Evolutionary conservation across 805 yeast genomes (phyloP), one percentile per base, ranked within the genome.

Genomic region (Saccharomycopsis javanensis): DNA sequence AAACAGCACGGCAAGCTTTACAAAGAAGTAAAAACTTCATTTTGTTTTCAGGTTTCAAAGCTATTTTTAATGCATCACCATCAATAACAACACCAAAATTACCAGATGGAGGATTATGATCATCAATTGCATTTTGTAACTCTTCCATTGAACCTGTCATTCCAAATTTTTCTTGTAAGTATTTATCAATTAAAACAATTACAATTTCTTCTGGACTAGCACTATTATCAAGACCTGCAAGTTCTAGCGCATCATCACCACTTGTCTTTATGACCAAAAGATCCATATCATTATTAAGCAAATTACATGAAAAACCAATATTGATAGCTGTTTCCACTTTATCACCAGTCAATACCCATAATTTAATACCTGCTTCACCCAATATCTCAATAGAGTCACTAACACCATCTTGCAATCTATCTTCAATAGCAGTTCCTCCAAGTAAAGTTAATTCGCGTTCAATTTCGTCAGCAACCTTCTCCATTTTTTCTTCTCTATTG

Each of bases 381-480:
- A 87, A 72, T 5, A 82, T 67, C 6, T 83, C 79, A 65, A 87
- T 87, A 15, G 92, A 79, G 64, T 86, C 94, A 1, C 94, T 92
- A 56, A 87, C 95, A 72, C 94, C 94, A 64, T 85, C 89, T 69
- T 87, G 95, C 60, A 87, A 72, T 67, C 90, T 76, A 73, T 87
- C 95, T 68, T 87, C 95, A 68, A 87, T 87, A 33, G 94, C 94
- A 45, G 95, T 87, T 62, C 94, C 94, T 64, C 95, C 95, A 25
- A 86, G 69, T 55, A 87, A 71, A 15, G 74, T 75, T 63, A 87
- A 72, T 45, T 83, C 83, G 50, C 79, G 73, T 68, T 87, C 95
- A 60, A 87, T 82, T 3, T 81, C 76, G 59, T 86, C 88, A 10
- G 90, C 89, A 45, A 84, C 87, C 25, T 75, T 80, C 65, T 86